phyloP scores from a whole-genome alignment of 2,329 filamentous ascomycete species.

The Arthrobotrys conoides region DNA sequence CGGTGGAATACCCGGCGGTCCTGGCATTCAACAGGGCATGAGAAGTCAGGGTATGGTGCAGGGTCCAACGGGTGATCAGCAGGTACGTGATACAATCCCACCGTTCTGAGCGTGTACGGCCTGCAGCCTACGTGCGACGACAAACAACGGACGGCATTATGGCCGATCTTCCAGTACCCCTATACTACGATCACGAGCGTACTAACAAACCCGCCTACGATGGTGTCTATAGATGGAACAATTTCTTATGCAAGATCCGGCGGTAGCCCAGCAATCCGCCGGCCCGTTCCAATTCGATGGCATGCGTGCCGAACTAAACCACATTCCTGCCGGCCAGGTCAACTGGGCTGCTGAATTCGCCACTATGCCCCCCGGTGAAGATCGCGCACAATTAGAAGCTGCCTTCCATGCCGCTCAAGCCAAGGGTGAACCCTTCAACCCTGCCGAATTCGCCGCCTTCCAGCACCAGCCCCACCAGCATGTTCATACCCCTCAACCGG shows the following conservation, averaged over 20 bases:
- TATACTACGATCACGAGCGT: neutral
- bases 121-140: neutral
- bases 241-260: constrained; percentile 84
- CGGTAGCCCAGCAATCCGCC: constrained; percentile 69
- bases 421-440: constrained; percentile 76
- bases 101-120: neutral
- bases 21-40: constrained; percentile 65
- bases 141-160: neutral
- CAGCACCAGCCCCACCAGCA: constrained; percentile 77
- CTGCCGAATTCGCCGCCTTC: constrained; percentile 90
- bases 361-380: constrained; percentile 66
- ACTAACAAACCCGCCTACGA: neutral
- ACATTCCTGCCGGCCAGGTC: constrained; percentile 69
- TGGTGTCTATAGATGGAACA: constrained; percentile 65
- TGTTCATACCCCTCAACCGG: constrained; percentile 69
- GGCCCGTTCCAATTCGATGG: constrained; percentile 77
- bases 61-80: constrained; percentile 64
- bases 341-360: constrained; percentile 77
- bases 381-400: constrained; percentile 80
- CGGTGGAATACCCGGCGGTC: constrained; percentile 78
- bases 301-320: constrained; percentile 75
- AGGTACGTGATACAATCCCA: constrained; percentile 59
- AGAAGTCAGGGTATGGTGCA: constrained; percentile 57
- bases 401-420: constrained; percentile 73
- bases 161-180: neutral